Evolutionary conservation across 164 flowering plant species (phyloP), one percentile per base, ranked within the genome.

Genomic region (Macadamia tetraphylla): DNA sequence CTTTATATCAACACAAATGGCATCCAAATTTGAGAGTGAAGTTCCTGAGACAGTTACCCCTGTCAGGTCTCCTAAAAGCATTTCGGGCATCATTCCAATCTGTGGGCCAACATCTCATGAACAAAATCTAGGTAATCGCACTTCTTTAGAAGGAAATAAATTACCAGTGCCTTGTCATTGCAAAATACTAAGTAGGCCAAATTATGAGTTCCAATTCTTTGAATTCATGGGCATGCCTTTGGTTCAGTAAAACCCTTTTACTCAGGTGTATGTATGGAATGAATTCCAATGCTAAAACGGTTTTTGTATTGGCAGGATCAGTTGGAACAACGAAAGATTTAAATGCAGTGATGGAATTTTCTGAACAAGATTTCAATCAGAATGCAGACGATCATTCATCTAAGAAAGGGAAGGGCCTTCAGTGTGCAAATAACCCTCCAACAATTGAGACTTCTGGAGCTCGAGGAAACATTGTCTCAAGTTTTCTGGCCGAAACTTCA

Each of bases 41-140:
- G 73, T 46, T 70, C 76, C 17, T 60, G 75, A 51, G 17, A 62
- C 29, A 71, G 65, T 57, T 60, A 46, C 6, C 7, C 13, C 13
- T 0, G 51, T 11, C 51, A 64, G 53, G 58, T 70, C 74, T 70
- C 64, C 74, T 61, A 53, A 52, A 44, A 73, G 65, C 63, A 62
- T 44, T 64, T 29, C 56, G 43, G 68, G 43, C 56, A 62, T 53
- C 65, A 69, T 58, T 13, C 70, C 76, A 23, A 1, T 52, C 40
- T 29, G 76, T 64, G 73, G 49, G 53, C 55, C 75, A 42, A 63
- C 9, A 18, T 40, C 62, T 60, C 68, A 46, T 46, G 77, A 66
- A 48, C 68, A 46, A 18, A 60, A 71, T 53, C 58, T 17, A 69
- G 84, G 86, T 80, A 69, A 52, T 58, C 48, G 60, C n/a, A 65